These are phyloP conservation scores for Lachancea waltii DNA, from an alignment of 805 yeast species.

Conservation along the genomic window DNA sequence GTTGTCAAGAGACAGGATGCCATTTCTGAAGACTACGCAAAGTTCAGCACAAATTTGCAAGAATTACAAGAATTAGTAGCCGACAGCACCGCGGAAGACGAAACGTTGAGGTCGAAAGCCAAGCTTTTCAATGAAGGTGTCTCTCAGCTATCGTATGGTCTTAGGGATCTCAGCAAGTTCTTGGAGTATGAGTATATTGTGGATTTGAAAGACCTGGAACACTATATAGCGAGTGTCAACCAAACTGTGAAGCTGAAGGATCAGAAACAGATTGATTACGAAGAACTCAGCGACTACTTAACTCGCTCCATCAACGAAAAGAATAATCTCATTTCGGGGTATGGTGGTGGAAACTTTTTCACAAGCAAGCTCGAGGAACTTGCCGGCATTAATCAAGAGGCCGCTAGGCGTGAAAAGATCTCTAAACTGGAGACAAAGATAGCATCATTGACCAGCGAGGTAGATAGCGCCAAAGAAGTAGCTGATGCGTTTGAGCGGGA, in stretches of 20 bases:
- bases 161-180: conserved; percentile 39
- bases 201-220: conserved; percentile 80
- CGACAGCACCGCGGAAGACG: conserved; percentile 24
- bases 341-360: conserved; percentile 46
- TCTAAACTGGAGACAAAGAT: conserved; percentile 45
- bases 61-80: conserved; percentile 59
- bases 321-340: conserved; percentile 44
- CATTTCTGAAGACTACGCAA: conserved; percentile 64
- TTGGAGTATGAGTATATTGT: conserved; percentile 78
- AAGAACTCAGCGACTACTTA: conserved; percentile 75
- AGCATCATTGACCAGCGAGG: conserved; percentile 43
- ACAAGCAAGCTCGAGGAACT: conserved; percentile 54
- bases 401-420: conserved; percentile 46
- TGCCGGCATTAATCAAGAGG: conserved; percentile 56
- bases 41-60: conserved; percentile 61
- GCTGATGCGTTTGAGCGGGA: conserved; percentile 52
- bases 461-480: conserved; percentile 43
- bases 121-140: conserved; percentile 44
- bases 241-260: conserved; percentile 76
- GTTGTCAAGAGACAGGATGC: conserved; percentile 68
- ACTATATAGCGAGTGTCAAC: conserved; percentile 61
- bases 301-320: conserved; percentile 65
- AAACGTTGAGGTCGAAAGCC: conserved; percentile 29
- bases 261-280: conserved; percentile 85
- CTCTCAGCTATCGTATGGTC: conserved; percentile 37